Evolutionary conservation across 1,139 yeast genomes (phyloP), one percentile per base, ranked within the genome.

Genomic region (Petasospora fabianii): DNA sequence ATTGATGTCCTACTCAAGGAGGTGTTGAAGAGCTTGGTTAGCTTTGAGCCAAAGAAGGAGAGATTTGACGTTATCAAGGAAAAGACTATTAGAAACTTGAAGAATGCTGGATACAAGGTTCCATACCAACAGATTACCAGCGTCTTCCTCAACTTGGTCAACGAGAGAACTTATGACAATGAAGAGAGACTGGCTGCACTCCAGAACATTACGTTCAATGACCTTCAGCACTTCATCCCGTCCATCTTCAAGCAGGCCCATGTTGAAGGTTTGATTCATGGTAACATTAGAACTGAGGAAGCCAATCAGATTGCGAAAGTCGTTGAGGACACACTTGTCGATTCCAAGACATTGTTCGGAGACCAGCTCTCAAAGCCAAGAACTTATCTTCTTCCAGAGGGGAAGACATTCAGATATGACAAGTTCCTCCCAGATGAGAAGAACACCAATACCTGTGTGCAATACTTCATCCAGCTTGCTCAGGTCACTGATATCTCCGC

Each of bases 361-460:
- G 36, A 48, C 1, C 74, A 71, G 54, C 65, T 62, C 39, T 63
- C 67, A 16, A 66, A 69, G 42, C 68, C 74, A 28, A 66, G 84
- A 51, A 72, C 83, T 1, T 65, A 70, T 44, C 53, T 71, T 27
- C 58, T 84, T 27, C 73, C 77, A 18, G 55, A 59, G 5, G 68
- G 69, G 5, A 62, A 67, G 17, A 58, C 64, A 6, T 68, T 63
- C 37, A 69, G 80, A 46, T 82, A 68, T 51, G 80, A 80, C 40
- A 61, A 72, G 15, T 51, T 58, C 0, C 63, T 83, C 35, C 73
- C 71, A 33, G 97, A 92, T 58, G 68, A 73, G 6, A 69, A 80
- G 40, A 87, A 92, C 57, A 72, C 84, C 42, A 92, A 92, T 57
- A 84, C 96, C 0, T 85, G 95, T 59, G 77, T 90, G 50, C 95